These are phyloP conservation scores for Puccinia hordei DNA, from an alignment of 1,284 basidiomycete genomes.

Conservation along the genomic window DNA sequence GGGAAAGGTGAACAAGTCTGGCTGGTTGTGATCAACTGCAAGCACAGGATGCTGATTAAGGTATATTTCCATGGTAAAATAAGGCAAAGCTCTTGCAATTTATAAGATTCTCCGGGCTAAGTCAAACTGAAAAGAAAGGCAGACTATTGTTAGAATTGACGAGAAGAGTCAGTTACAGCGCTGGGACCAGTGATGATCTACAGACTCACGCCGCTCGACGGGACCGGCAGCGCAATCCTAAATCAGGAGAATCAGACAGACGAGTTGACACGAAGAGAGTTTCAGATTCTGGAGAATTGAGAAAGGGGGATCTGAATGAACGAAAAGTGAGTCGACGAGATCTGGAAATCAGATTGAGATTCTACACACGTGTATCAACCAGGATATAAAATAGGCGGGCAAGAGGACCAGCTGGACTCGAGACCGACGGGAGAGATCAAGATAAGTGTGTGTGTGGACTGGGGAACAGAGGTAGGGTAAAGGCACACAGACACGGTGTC, in stretches of 20 bases:
- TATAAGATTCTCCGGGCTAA: background rate
- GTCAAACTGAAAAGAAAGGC: background rate
- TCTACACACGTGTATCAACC: constrained; percentile 1
- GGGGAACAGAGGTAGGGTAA: background rate
- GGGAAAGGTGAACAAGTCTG: constrained; percentile 22
- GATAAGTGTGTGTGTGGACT: background rate
- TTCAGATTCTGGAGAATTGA: background rate
- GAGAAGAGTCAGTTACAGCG: background rate
- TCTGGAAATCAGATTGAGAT: background rate
- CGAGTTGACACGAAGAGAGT: background rate
- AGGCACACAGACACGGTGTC: too few species aligned
- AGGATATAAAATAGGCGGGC: background rate
- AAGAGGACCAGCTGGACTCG: background rate
- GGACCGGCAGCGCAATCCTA: background rate
- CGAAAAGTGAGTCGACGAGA: background rate
- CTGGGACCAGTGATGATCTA: background rate
- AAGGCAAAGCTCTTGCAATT: background rate
- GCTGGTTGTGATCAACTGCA: background rate
- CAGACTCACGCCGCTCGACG: background rate
- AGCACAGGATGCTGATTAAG: background rate
- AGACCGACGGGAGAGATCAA: background rate
- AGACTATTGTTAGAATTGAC: background rate
- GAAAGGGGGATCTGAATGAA: background rate
- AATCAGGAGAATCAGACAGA: background rate
- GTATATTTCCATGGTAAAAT: constrained; percentile 5